Base-by-base conservation (phyloP, 176 grass and related monocot species). In the Poa pratensis region DNA sequence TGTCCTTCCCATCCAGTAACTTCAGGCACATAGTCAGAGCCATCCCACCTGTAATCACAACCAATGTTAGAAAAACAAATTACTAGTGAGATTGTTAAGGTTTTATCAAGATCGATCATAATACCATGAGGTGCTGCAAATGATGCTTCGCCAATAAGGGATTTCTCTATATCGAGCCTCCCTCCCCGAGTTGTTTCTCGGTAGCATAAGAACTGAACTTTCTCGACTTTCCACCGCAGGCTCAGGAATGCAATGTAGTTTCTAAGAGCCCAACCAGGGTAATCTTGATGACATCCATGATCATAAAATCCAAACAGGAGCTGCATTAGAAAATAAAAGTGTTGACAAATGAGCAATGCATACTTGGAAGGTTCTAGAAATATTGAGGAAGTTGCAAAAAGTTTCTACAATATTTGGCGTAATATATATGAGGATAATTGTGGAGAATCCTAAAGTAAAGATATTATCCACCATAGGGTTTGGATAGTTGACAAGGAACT, bases 271-370 rank as follows among this genome's bases (percentile, higher is more conserved):
- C 96, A 94, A 16, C 96, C 91, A 89, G 93, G 96, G 77, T 80
- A 93, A 77, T 57, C 67, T 85, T 72, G 81, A 82, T 52, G 81
- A 81, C 69, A 82, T 12, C 88, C 89, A 69, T 94, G 87, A 86
- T 98, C 96, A 90, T 95, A 98, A 83, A 92, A 98, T 9, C 96
- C 96, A 89, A 95, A 98, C 32, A 98, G 69, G 50, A 98, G 43
- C 96, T 98, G 86, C 80, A 90, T 58, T 7, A 79, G n/a, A 18
- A 81, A 67, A 69, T 37, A 37, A 53, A 70, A 27, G 30, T 49
- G 37, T 6, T 10, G 3, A 69, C 18, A 69, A 69, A 69, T 71
- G 40, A 69, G 68, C 65, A 77, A 84, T 50, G 28, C 23, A 81
- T 81, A 72, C 9, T 8, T 43, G 69, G 69, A 72, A 72, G 2